Percentiles rank a stretch among this genome's conserved stretches.
phyloP scores from a whole-genome alignment of 202 grass and related monocot species.

The Setaria italica region DNA sequence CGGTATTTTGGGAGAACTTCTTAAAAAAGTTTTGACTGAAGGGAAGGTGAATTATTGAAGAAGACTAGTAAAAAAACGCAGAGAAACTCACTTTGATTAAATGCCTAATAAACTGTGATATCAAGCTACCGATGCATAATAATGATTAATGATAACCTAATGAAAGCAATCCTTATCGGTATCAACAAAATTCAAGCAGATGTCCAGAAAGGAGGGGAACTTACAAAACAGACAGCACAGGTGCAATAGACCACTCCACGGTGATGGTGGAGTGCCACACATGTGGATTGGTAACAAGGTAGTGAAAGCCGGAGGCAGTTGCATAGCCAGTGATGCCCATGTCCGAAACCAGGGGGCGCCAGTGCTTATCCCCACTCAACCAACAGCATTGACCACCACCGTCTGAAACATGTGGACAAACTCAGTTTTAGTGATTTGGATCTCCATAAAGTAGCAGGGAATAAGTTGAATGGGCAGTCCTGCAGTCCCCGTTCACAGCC shows the following conservation, averaged over 20 bases:
- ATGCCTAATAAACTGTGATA: not conserved
- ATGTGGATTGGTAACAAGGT: not conserved
- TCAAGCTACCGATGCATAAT: not conserved
- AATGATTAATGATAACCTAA: not conserved
- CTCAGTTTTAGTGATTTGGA: not conserved
- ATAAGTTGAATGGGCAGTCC: not conserved
- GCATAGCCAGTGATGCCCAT: not conserved
- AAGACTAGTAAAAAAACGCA: not conserved
- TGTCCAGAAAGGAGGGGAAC: not conserved
- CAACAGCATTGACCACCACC: not conserved
- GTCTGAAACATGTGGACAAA: not conserved
- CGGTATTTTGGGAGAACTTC: not conserved
- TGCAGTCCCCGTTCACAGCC: not conserved
- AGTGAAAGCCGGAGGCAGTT: not conserved
- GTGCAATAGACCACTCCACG: no score
- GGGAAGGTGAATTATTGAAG: not conserved
- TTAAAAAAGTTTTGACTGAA: not conserved
- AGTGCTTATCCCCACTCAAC: no score
- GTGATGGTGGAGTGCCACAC: no score
- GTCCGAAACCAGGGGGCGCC: no score
- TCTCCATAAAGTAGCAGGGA: not conserved
- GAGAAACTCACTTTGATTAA: not conserved
- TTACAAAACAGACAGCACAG: not conserved
- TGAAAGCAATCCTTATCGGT: not conserved
- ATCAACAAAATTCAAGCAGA: not conserved